Conservation (phyloP, 441 rosid species). For the Aquilaria agallochum region DNA sequence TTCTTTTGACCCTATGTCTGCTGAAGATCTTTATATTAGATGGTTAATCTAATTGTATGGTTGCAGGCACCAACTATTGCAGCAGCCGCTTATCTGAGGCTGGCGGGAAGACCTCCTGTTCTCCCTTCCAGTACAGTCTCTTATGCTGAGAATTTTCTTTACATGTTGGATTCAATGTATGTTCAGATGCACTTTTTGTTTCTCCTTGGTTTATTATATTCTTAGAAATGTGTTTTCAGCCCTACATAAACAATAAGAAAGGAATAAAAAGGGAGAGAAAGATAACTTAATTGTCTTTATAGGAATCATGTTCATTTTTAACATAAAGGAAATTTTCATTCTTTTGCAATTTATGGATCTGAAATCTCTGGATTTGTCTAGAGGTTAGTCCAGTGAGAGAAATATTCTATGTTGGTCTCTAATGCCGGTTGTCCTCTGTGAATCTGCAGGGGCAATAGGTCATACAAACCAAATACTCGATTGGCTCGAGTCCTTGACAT, state of each 20-base stretch:
- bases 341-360: neutral
- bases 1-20: neutral
- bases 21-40: neutral
- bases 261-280: no score
- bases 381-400: no score
- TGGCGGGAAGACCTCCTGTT: conserved; percentile 96
- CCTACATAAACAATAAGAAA: no score
- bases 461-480: conserved; percentile 91
- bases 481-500: conserved; percentile 86
- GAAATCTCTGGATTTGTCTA: neutral
- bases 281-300: no score
- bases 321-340: no score
- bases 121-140: conserved; percentile 85
- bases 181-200: conserved; percentile 13
- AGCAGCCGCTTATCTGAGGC: conserved; percentile 91
- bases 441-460: conserved; percentile 80
- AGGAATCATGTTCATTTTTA: no score
- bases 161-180: conserved; percentile 95
- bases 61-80: conserved; percentile 95
- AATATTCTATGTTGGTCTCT: no score
- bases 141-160: conserved; percentile 89
- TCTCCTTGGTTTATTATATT: neutral
- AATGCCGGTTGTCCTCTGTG: neutral
- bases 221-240: neutral
- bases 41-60: conserved; percentile 7